Conservation (phyloP, 2,329 filamentous ascomycete species). For the Emergomyces pasteurianus region DNA sequence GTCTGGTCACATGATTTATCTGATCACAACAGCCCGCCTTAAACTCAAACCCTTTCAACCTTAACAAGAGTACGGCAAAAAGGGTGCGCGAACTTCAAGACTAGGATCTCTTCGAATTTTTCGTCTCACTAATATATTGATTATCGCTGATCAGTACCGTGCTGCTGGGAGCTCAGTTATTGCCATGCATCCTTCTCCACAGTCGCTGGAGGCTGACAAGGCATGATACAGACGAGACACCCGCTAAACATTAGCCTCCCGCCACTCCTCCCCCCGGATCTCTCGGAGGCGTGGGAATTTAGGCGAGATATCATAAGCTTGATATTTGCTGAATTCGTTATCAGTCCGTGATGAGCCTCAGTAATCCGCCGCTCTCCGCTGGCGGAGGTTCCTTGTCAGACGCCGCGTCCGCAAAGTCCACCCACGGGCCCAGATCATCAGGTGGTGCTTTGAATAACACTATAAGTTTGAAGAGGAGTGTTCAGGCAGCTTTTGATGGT, state of each 20-base stretch:
- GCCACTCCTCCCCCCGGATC: neutral
- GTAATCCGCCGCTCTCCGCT: slow-evolving; percentile 30
- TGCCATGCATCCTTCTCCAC: neutral
- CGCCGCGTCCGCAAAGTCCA: slow-evolving; percentile 12
- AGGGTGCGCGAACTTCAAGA: neutral
- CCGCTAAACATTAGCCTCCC: neutral
- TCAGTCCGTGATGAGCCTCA: slow-evolving; percentile 26
- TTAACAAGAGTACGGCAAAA: neutral
- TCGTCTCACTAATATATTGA: neutral
- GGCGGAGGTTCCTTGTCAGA: slow-evolving; percentile 22
- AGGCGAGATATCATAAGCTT: neutral
- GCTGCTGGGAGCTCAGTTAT: neutral
- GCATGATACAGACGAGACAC: neutral
- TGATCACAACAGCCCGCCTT: neutral
- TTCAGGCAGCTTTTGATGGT: slow-evolving; percentile 36
- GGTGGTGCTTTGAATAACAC: slow-evolving; percentile 15
- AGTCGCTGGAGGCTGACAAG: neutral
- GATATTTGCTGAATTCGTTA: neutral
- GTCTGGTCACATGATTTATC: neutral
- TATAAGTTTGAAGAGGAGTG: slow-evolving; percentile 30
- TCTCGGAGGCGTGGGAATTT: neutral
- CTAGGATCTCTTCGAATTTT: neutral
- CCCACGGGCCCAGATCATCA: slow-evolving; percentile 23
- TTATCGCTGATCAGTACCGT: neutral
- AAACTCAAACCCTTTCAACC: neutral